Conservation (phyloP, 2,329 filamentous ascomycete species). For the Rugonectria rugulosa region DNA sequence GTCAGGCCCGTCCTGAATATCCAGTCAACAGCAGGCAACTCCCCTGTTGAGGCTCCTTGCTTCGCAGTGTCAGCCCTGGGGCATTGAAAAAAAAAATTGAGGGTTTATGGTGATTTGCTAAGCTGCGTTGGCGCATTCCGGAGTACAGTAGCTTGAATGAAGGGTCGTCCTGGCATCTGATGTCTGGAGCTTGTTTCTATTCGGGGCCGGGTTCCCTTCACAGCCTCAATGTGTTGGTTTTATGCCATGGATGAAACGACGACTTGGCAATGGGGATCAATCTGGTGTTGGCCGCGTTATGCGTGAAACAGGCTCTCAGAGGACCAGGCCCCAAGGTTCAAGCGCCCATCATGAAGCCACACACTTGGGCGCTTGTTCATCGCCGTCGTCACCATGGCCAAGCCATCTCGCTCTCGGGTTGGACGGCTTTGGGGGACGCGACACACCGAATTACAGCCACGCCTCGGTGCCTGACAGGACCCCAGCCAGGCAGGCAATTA, state of each 20-base stretch:
- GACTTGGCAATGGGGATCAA: background rate
- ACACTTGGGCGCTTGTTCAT: background rate
- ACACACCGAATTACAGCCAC: constrained; percentile 1
- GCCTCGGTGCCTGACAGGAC: constrained; percentile 1
- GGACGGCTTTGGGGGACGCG: constrained; percentile 13
- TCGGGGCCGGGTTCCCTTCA: background rate
- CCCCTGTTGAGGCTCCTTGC: constrained; percentile 7
- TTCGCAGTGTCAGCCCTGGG: background rate
- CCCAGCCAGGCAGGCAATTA: background rate
- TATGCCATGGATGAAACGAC: constrained; percentile 2
- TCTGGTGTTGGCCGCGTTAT: constrained; percentile 3
- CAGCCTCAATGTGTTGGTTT: constrained; percentile 5
- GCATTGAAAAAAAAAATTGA: background rate
- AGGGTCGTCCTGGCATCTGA: background rate
- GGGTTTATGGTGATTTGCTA: constrained; percentile 7
- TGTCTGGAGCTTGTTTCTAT: constrained; percentile 5
- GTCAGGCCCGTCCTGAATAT: constrained; percentile 17
- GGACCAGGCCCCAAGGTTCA: constrained; percentile 8
- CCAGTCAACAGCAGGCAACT: constrained; percentile 13
- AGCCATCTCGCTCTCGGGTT: constrained; percentile 9
- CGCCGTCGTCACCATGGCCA: background rate
- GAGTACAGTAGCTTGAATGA: background rate
- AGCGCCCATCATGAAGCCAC: constrained; percentile 5
- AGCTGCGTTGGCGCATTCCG: constrained; percentile 8
- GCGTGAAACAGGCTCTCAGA: constrained; percentile 16